Evolutionary conservation across 345 rosid genomes (phyloP).

Genomic region (Camelina neglecta): DNA sequence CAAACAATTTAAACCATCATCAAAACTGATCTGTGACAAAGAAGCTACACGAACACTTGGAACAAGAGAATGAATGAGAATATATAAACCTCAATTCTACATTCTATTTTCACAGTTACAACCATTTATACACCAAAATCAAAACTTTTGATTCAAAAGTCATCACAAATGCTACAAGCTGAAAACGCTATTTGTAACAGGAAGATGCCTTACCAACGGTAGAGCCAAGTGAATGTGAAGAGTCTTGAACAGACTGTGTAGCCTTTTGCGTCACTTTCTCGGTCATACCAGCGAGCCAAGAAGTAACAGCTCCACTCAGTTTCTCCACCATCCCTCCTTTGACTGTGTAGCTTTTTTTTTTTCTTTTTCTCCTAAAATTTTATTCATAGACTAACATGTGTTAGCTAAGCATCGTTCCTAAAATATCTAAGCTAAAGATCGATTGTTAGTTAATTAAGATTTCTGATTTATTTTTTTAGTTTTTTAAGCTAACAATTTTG

Average conservation of each 20-base stretch:
- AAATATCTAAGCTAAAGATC: too few species aligned
- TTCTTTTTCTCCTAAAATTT: too few species aligned
- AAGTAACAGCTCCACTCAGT: slow-evolving; percentile 60
- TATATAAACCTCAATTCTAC: slow-evolving; percentile 56
- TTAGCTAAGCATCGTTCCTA: too few species aligned
- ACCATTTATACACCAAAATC: slow-evolving; percentile 9
- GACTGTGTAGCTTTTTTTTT: too few species aligned
- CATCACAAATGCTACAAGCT: not conserved
- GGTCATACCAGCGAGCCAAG: slow-evolving; percentile 55
- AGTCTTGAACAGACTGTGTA: slow-evolving; percentile 40
- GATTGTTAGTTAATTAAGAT: too few species aligned
- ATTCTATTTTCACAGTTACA: too few species aligned
- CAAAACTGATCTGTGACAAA: not conserved
- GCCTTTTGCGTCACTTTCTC: slow-evolving; percentile 41
- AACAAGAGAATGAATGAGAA: not conserved
- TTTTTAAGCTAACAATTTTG: too few species aligned
- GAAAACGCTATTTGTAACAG: not conserved
- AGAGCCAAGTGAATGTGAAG: slow-evolving; percentile 45
- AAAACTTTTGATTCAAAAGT: not conserved
- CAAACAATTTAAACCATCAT: not conserved
- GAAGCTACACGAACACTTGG: not conserved
- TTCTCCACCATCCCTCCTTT: slow-evolving; percentile 54
- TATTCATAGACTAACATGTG: too few species aligned
- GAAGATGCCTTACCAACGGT: slow-evolving; percentile 36
- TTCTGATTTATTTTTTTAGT: too few species aligned